Base-by-base conservation (phyloP, 805 yeast species). In the Ogataea henricii region DNA sequence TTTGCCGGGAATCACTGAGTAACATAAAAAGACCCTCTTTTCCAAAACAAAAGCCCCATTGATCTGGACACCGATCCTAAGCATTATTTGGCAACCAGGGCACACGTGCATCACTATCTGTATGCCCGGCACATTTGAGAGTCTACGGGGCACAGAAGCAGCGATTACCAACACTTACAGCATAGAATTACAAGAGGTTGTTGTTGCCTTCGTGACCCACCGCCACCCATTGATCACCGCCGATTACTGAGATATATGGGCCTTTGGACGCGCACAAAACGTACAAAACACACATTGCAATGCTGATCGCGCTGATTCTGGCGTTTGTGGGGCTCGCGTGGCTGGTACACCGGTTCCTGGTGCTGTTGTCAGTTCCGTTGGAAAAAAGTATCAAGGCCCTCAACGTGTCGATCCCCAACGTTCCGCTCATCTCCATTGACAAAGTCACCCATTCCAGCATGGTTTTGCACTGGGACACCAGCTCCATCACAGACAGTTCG, bases 391-490 rank as follows among this genome's bases (percentile, higher is more conserved):
- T 79, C 26, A 69, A 68, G 43, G 70, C 71, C 27, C 63, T 82
- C 34, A 72, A 74, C 52, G 71, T 81, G 17, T 76, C 75, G 23
- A 76, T 82, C 27, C 88, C 88, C 3, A 75, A 72, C 46, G 69
- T 78, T 6, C 85, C 85, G 2, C 63, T 67, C 39, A 67, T 82
- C 13, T 79, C 83, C 42, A 72, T 82, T 6, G 86, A 81, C 56
- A 72, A 74, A 53, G 74, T 82, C 40, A 71, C 77, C 5, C 63
- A 67, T 29, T 57, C 65, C 7, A 65, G 77, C 22, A 75, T 79
- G 32, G 72, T 71, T 21, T 48, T 82, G 26, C 87, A 80, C 56
- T 82, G 87, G 85, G 83, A 78, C 34, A 46, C 48, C 36, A 56
- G 47, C 6, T 30, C 39, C 8, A 27, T 29, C n/a, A 26, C 26